phyloP scores from a whole-genome alignment of 2,329 filamentous ascomycete species.

The Phialocephala sp. region DNA sequence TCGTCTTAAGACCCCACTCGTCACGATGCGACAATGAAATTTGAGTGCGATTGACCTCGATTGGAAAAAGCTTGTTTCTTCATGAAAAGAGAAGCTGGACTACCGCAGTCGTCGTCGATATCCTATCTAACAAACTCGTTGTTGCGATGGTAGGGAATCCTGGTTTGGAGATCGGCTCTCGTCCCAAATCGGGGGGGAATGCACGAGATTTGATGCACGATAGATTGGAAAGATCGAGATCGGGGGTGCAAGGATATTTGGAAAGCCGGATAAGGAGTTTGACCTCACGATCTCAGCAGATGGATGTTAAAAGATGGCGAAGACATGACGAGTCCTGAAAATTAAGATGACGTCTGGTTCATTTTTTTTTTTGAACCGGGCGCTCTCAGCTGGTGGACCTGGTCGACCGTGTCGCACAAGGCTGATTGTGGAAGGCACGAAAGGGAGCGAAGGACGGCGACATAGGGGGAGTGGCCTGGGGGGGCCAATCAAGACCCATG shows the following conservation, averaged over 20 bases:
- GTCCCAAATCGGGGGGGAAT: slow-evolving; percentile 1
- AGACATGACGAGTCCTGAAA: background rate
- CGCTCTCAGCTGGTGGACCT: slow-evolving; percentile 1
- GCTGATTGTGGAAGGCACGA: background rate
- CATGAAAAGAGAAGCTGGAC: background rate
- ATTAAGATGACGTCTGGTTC: background rate
- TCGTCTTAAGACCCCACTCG: background rate
- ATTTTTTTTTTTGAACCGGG: background rate
- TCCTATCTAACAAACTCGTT: background rate
- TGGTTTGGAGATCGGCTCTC: background rate
- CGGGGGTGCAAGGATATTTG: background rate
- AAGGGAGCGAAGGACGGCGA: too few species aligned
- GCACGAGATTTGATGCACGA: slow-evolving; percentile 8
- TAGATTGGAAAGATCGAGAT: slow-evolving; percentile 10
- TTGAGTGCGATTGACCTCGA: background rate
- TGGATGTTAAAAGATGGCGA: background rate
- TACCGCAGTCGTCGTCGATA: slow-evolving; percentile 5
- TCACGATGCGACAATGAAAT: background rate
- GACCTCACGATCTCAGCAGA: background rate
- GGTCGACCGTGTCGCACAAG: background rate
- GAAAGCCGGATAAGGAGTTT: slow-evolving; percentile 8
- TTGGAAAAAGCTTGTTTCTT: background rate
- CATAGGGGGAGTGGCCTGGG: too few species aligned
- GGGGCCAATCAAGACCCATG: background rate
- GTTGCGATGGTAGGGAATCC: background rate